Evolutionary conservation across 148 eudicot species (phyloP), one percentile per base, ranked within the genome.

Genomic region (Selenicereus undatus): DNA sequence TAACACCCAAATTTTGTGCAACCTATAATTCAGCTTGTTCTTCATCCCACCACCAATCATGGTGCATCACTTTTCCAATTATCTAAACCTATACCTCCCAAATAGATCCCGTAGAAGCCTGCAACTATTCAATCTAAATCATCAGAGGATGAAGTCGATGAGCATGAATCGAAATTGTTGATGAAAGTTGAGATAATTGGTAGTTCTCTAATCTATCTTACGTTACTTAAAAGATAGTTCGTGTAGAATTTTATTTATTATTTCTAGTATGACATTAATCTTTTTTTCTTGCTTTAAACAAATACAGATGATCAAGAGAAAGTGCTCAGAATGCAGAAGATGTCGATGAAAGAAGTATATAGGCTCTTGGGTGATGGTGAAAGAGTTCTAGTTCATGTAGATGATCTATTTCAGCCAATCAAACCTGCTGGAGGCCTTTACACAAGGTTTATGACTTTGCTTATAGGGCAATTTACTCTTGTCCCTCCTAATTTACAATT

Each of bases 381-480:
- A 30, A 71, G 32, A 32, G 13, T 71, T 71, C 21, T 71, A 32
- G 74, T 71, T 30, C 74, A 71, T 29, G n/a, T n/a, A n/a, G n/a
- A 71, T 71, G 74, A 71, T 6, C n/a, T 30, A 11, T 71, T 43
- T 39, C 48, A 71, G 14, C 48, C 24, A 1, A 71, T 71, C 11
- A 71, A 71, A 30, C 48, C 48, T 71, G 42, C 48, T 17, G 74
- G 74, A 20, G 74, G 45, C 4, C 74, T 71, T 71, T 71, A 48
- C 42, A 71, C 42, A 30, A 32, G 74, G 22, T 71, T 71, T 39
- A 71, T 71, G 74, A 71, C 48, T 32, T 13, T 21, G 13, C 42
- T 71, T 71, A 6, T 71, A 30, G 17, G 48, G 8, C 48, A 30
- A 39, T 43, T 17, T 8, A 71, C 35, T 71, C 42, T 71, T 30